A percentile compares a stretch with the other conserved stretches of the same genome.
These are phyloP conservation scores for Ustilago esculenta DNA, from an alignment of 1,284 basidiomycete genomes.

Conservation along the genomic window DNA sequence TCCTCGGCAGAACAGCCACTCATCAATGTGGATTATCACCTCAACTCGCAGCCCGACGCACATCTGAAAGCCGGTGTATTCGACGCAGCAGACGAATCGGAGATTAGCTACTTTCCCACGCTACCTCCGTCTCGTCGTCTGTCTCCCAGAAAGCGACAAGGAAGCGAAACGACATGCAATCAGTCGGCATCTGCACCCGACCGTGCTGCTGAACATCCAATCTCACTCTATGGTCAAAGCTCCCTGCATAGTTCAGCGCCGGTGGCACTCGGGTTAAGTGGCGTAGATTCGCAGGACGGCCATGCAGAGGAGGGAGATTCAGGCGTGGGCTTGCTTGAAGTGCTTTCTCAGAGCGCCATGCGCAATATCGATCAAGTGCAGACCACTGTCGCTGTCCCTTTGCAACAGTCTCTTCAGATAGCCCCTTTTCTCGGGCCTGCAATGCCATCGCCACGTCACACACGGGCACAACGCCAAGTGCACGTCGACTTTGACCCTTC, in stretches of 20 bases:
- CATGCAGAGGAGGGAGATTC: conserved; percentile 8
- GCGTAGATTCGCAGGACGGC: neutral
- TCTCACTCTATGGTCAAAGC: neutral
- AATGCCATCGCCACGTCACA: neutral
- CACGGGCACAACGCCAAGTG: conserved; percentile 2
- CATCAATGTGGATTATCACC: conserved; percentile 22
- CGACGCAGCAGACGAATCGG: conserved; percentile 24
- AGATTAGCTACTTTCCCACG: conserved; percentile 42
- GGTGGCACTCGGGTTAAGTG: neutral
- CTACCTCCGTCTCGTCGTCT: conserved; percentile 8
- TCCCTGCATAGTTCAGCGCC: neutral
- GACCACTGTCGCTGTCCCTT: neutral
- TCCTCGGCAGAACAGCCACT: conserved; percentile 21
- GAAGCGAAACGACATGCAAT: neutral
- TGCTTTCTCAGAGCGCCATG: conserved; percentile 34
- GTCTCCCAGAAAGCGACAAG: neutral
- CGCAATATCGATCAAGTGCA: conserved; percentile 12
- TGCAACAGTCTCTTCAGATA: neutral
- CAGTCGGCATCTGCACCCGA: neutral
- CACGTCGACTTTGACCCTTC: conserved; percentile 12
- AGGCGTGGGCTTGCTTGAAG: conserved; percentile 21
- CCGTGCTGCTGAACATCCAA: neutral
- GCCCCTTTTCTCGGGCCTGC: too few species aligned
- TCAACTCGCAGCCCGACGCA: conserved; percentile 23
- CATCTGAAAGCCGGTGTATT: neutral